Percentiles rank a stretch among this genome's conserved stretches.
Evolutionary conservation across 192 early-diverging fungal genomes (phyloP).

Genomic region (Helicostylum pulchrum): DNA sequence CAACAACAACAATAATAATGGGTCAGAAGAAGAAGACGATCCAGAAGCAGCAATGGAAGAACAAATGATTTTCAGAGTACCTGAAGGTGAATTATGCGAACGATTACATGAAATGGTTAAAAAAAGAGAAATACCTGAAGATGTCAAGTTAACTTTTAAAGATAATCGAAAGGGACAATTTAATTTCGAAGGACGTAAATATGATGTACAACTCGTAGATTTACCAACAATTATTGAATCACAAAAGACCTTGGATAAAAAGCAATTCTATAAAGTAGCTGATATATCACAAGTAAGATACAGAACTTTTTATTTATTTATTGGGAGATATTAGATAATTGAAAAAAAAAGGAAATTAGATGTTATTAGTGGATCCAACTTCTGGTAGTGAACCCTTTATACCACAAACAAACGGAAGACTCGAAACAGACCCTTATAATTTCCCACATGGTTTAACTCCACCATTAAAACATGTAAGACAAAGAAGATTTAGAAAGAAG

Average conservation of each 20-base stretch:
- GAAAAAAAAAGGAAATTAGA: conserved; percentile 35
- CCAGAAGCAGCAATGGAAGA: conserved; percentile 74
- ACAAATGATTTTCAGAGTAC: conserved; percentile 75
- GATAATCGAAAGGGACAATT: conserved; percentile 62
- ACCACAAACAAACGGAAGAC: conserved; percentile 23
- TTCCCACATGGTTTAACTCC: conserved; percentile 81
- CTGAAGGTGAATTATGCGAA: conserved; percentile 48
- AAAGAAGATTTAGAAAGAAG: conserved; percentile 76
- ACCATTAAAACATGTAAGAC: conserved; percentile 72
- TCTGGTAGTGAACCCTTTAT: conserved; percentile 21
- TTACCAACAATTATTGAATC: conserved; percentile 83
- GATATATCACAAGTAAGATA: conserved; percentile 76
- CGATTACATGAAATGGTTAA: conserved; percentile 51
- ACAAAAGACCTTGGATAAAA: conserved; percentile 82
- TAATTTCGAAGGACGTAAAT: conserved; percentile 47
- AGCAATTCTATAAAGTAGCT: conserved; percentile 82
- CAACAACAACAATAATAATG: background rate
- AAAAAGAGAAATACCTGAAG: conserved; percentile 40
- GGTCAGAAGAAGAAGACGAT: conserved; percentile 57
- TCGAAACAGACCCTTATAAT: conserved; percentile 57
- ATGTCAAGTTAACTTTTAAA: conserved; percentile 38
- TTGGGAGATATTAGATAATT: background rate
- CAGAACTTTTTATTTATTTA: background rate
- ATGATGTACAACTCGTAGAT: conserved; percentile 72
- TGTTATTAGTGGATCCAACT: conserved; percentile 49